Evolutionary conservation across 2,329 filamentous ascomycete species (phyloP).

Genomic region (Didymella arachidicola): DNA sequence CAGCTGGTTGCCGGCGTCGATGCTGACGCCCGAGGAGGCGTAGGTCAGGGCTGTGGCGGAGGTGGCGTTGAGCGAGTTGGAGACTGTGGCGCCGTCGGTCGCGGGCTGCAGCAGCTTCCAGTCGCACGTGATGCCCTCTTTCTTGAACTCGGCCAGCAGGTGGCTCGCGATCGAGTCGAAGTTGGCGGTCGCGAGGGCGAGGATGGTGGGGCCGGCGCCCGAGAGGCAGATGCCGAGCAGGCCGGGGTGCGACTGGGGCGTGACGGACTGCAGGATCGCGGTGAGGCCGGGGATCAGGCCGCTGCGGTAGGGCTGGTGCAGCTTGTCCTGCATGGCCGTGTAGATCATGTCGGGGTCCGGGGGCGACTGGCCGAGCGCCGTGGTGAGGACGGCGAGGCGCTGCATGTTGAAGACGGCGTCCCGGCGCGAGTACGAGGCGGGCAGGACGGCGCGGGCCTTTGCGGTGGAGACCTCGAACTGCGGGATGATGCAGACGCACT

Average conservation of each 20-base stretch:
- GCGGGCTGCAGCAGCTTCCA: slow-evolving; percentile 92
- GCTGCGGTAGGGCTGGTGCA: slow-evolving; percentile 96
- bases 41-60: slow-evolving; percentile 71
- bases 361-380: slow-evolving; percentile 86
- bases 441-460: slow-evolving; percentile 85
- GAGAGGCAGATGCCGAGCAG: slow-evolving; percentile 94
- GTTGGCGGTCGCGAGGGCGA: slow-evolving; percentile 88
- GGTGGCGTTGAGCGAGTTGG: slow-evolving; percentile 22
- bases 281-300: slow-evolving; percentile 89
- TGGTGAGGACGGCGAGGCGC: slow-evolving; percentile 87
- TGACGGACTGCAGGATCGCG: slow-evolving; percentile 90
- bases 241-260: slow-evolving; percentile 83
- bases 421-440: slow-evolving; percentile 76
- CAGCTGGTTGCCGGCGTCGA: slow-evolving; percentile 91
- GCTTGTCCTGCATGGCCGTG: slow-evolving; percentile 97
- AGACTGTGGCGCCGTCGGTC: slow-evolving; percentile 67
- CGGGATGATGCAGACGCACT: slow-evolving; percentile 94
- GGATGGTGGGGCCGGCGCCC: slow-evolving; percentile 91
- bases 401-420: slow-evolving; percentile 98
- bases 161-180: slow-evolving; percentile 85
- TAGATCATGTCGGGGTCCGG: slow-evolving; percentile 94
- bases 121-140: slow-evolving; percentile 76
- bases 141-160: slow-evolving; percentile 77
- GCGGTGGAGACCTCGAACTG: slow-evolving; percentile 96
- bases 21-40: slow-evolving; percentile 90